A percentile compares a stretch with the other conserved stretches of the same genome.
phyloP scores from a whole-genome alignment of 805 yeast genomes.

The Candida railenensis region DNA sequence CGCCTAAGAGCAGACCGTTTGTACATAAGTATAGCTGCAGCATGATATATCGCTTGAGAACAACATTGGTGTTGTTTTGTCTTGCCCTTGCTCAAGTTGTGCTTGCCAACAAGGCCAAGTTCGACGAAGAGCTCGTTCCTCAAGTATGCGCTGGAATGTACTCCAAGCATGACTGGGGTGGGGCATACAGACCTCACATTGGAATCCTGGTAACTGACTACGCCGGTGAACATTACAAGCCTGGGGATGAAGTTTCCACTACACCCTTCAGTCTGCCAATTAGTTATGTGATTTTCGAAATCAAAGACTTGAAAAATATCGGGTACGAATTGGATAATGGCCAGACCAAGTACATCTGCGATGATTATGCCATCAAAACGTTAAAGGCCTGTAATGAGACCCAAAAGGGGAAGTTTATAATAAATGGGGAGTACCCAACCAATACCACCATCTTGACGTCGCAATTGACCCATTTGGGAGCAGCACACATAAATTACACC shows the following conservation, averaged over 20 bases:
- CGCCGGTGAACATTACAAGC: conserved; percentile 28
- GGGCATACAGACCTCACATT: conserved; percentile 50
- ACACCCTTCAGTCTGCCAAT: conserved; percentile 32
- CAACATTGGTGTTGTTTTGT: not conserved
- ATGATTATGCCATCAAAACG: conserved; percentile 57
- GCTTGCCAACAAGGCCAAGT: conserved; percentile 4
- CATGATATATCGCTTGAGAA: not conserved
- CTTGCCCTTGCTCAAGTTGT: not conserved
- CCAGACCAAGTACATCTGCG: conserved; percentile 62
- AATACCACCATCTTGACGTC: conserved; percentile 58
- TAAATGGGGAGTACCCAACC: conserved; percentile 43
- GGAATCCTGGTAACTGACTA: conserved; percentile 27
- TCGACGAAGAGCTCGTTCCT: not conserved
- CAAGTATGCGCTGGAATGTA: conserved; percentile 85
- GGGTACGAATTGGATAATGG: conserved; percentile 55
- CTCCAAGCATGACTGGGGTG: conserved; percentile 84
- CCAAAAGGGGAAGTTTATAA: conserved; percentile 63
- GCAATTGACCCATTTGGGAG: conserved; percentile 55
- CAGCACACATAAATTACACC: conserved; percentile 59
- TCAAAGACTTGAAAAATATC: conserved; percentile 66
- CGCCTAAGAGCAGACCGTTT: not conserved
- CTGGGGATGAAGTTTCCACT: conserved; percentile 23
- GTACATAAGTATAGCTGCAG: not conserved
- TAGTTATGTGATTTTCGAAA: conserved; percentile 78
- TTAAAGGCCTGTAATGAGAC: conserved; percentile 49